Evolutionary conservation across 1,284 basidiomycete species (phyloP).

Genomic region (Moniliella sp.): DNA sequence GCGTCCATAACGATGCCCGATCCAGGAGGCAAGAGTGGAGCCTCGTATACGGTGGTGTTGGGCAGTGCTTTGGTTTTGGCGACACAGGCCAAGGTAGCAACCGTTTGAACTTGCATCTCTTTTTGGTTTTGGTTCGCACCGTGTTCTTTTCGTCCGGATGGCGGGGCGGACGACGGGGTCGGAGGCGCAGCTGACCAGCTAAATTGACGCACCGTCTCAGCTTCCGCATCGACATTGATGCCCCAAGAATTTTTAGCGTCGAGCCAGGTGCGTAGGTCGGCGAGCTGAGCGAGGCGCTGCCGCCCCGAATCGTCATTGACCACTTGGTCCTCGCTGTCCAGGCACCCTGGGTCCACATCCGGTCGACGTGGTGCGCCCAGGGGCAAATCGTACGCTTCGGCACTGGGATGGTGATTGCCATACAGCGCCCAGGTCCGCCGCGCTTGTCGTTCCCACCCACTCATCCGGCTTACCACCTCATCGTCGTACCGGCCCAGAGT

Average conservation of each 20-base stretch:
- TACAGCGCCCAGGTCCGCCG: slow-evolving; percentile 11
- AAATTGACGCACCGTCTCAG: slow-evolving; percentile 13
- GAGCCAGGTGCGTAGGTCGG: background rate
- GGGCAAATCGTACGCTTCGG: slow-evolving; percentile 5
- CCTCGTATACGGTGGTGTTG: no score
- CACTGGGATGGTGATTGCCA: slow-evolving; percentile 11
- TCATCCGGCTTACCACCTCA: slow-evolving; percentile 10
- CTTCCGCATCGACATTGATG: slow-evolving; percentile 11
- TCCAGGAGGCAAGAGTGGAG: no score
- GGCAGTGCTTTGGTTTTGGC: no score
- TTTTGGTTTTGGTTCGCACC: no score
- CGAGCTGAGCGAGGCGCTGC: background rate
- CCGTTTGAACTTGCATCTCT: no score
- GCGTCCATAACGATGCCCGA: no score
- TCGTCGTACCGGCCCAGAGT: slow-evolving; percentile 12
- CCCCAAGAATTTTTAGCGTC: slow-evolving; percentile 9
- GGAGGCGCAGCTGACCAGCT: no score
- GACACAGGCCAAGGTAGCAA: no score
- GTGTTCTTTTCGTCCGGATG: no score
- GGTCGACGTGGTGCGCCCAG: background rate
- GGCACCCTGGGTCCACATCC: slow-evolving; percentile 1
- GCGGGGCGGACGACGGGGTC: no score
- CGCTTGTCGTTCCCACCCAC: slow-evolving; percentile 14
- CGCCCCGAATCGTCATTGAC: background rate
- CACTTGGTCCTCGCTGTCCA: background rate